These are phyloP conservation scores for Calocera viscosa DNA, from an alignment of 768 basidiomycete genomes.

Conservation along the genomic window DNA sequence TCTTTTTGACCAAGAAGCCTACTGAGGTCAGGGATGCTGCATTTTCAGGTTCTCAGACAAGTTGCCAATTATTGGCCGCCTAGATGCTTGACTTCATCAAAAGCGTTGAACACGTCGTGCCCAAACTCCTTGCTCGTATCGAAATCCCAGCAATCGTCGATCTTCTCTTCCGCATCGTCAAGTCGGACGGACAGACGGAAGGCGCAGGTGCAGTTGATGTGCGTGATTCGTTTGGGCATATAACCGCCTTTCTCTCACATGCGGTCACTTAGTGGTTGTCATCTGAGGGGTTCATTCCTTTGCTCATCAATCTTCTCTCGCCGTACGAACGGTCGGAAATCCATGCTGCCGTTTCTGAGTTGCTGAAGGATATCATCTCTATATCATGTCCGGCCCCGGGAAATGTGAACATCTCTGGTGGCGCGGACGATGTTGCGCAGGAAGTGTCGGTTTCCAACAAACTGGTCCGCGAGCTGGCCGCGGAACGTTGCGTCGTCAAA, in stretches of 20 bases:
- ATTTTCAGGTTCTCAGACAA: not conserved
- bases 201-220: constrained; percentile 80
- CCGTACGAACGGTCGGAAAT: constrained; percentile 60
- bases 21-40: constrained; percentile 50
- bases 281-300: constrained; percentile 65
- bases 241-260: not conserved
- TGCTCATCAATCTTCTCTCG: constrained; percentile 69
- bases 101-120: constrained; percentile 65
- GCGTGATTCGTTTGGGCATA: constrained; percentile 31
- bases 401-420: constrained; percentile 49
- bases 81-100: constrained; percentile 91
- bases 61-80: not conserved
- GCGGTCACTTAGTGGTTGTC: constrained; percentile 68
- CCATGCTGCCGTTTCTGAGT: constrained; percentile 76
- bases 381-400: constrained; percentile 82
- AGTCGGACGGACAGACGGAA: constrained; percentile 71
- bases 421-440: constrained; percentile 28
- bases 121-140: constrained; percentile 70
- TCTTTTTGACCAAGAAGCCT: constrained; percentile 78
- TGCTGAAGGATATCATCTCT: constrained; percentile 88
- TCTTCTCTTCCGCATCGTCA: constrained; percentile 76
- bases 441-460: constrained; percentile 65
- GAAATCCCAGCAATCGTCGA: constrained; percentile 87
- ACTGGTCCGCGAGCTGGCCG: constrained; percentile 79
- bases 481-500: constrained; percentile 52